phyloP scores from a whole-genome alignment of 768 basidiomycete genomes.

The Dioszegia crocea region DNA sequence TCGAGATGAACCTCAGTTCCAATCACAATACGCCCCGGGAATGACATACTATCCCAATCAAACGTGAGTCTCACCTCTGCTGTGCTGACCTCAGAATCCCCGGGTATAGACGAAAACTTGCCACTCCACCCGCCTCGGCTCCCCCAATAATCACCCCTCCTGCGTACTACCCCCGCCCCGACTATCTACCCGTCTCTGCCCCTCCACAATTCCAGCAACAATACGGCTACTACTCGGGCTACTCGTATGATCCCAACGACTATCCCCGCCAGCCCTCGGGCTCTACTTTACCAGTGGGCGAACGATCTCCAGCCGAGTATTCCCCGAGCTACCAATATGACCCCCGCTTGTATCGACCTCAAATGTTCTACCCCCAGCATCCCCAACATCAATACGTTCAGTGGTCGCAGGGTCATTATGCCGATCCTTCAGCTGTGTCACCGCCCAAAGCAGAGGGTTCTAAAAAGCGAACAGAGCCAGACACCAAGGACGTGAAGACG shows the following conservation, averaged over 20 bases:
- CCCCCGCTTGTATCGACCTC: slow-evolving; percentile 1
- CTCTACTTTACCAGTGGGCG: not conserved
- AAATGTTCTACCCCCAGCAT: slow-evolving; percentile 2
- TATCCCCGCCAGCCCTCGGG: slow-evolving; percentile 3
- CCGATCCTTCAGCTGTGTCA: slow-evolving; percentile 4
- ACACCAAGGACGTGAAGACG: slow-evolving; percentile 19
- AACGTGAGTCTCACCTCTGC: not conserved
- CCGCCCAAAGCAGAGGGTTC: slow-evolving; percentile 20
- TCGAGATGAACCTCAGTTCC: not conserved
- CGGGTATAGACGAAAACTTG: slow-evolving; percentile 13
- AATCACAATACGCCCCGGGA: not conserved
- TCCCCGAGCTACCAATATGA: slow-evolving; percentile 2
- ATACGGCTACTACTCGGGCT: slow-evolving; percentile 21
- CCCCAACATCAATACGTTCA: slow-evolving; percentile 5
- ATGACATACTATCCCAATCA: slow-evolving; percentile 7
- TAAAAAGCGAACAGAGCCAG: slow-evolving; percentile 36
- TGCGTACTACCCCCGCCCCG: slow-evolving; percentile 11
- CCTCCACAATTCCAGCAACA: slow-evolving; percentile 15
- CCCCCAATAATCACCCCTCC: slow-evolving; percentile 10
- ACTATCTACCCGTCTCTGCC: slow-evolving; percentile 22
- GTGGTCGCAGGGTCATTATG: slow-evolving; percentile 5
- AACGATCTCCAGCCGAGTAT: not conserved
- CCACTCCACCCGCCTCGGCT: slow-evolving; percentile 23
- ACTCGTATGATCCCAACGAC: slow-evolving; percentile 6
- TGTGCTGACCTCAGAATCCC: slow-evolving; percentile 1